Base-by-base conservation (phyloP, 2,329 filamentous ascomycete species). In the Cercospora brassicicola region DNA sequence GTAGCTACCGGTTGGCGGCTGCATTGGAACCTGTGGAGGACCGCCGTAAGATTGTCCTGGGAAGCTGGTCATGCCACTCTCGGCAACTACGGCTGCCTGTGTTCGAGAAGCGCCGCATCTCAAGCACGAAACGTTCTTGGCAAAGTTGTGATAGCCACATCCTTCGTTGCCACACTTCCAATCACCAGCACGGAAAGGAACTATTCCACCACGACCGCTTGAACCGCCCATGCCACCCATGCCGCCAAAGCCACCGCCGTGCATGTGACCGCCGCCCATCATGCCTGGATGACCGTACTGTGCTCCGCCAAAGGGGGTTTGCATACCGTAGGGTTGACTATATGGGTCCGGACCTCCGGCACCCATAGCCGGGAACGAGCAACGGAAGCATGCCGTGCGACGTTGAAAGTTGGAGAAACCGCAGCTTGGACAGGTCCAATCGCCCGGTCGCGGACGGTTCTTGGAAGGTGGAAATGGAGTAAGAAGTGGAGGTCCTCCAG, bases 391-490 rank as follows among this genome's bases (percentile, higher is more conserved):
- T 62, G 94, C 95, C 18, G 95, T 98, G 75, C 95, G 92, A 76
- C 95, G 92, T 83, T 99, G 95, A 85, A 99, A 99, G 86, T 99
- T 99, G 76, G 93, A 97, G 84, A 99, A 99, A 69, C 95, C 95
- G 78, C 95, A 99, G 62, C 94, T 97, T 56, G 95, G 95, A 84
- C 95, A 99, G 68, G 94, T 98, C 95, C 95, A 99, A 82, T 99
- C 95, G 79, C 95, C 95, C 45, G 95, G 95, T 67, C 95, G 91
- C 70, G 95, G 95, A 53, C 95, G 90, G 82, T 99, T 99, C 87
- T 99, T 99, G 83, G 94, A 97, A 0, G 95, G 95, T 62, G 95
- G 95, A 85, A 99, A 99, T 0, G 95, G 94, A 0, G 94, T 97
- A 64, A 99, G 87, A 72, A 99, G 97, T 28, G 76, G 76, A 59